Percentiles rank a stretch among this genome's conserved stretches.
phyloP scores from a whole-genome alignment of 495 filamentous ascomycete genomes.

The Daldinia loculata region DNA sequence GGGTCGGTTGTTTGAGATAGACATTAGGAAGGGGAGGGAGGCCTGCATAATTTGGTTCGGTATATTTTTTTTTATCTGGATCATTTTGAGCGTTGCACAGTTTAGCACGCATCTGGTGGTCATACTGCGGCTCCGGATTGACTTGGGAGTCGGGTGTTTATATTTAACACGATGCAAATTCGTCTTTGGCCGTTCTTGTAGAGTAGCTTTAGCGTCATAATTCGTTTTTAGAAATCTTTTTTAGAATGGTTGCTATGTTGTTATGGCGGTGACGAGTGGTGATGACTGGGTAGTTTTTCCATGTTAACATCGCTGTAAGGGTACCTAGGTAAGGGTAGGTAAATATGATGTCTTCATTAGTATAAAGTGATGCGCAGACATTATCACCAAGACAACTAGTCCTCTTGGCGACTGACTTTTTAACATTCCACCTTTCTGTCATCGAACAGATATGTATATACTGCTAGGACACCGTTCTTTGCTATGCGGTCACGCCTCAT shows the following conservation, averaged over 20 bases:
- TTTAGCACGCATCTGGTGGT: background rate
- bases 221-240: background rate
- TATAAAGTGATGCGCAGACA: background rate
- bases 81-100: conserved; percentile 18
- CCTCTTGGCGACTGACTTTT: background rate
- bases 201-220: background rate
- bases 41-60: conserved; percentile 19
- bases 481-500: background rate
- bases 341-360: background rate
- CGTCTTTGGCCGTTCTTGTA: background rate
- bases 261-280: background rate
- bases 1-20: conserved; percentile 22
- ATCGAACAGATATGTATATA: background rate
- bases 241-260: background rate
- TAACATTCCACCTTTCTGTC: too few relatives aligned
- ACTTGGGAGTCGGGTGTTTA: conserved; percentile 1
- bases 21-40: conserved; percentile 1
- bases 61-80: conserved; percentile 18
- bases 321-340: background rate
- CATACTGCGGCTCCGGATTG: background rate
- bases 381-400: background rate
- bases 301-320: background rate
- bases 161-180: background rate
- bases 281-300: background rate
- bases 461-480: background rate